These are phyloP conservation scores for Clohesyomyces aquaticus DNA, from an alignment of 495 filamentous ascomycete genomes.

Conservation along the genomic window DNA sequence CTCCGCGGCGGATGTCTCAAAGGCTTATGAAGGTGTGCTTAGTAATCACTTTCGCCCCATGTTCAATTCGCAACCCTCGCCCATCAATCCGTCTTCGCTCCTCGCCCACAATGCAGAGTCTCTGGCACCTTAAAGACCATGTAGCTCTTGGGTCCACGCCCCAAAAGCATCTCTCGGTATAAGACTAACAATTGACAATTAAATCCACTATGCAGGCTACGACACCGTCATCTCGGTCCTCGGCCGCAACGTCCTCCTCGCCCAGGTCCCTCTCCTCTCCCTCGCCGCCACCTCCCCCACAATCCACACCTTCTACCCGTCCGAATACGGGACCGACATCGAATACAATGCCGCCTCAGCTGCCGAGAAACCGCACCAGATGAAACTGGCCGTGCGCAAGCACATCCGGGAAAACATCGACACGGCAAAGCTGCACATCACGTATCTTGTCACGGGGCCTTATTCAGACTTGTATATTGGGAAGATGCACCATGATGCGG, in stretches of 20 bases:
- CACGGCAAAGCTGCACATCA: slow-evolving; percentile 59
- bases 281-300: slow-evolving; percentile 58
- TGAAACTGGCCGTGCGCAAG: slow-evolving; percentile 67
- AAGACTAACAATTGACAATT: neutral
- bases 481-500: slow-evolving; percentile 43
- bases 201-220: slow-evolving; percentile 47
- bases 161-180: too few species aligned
- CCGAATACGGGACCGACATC: slow-evolving; percentile 76
- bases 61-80: too few species aligned
- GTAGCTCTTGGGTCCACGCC: too few species aligned
- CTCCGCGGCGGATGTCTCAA: slow-evolving; percentile 55
- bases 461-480: slow-evolving; percentile 69
- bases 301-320: slow-evolving; percentile 71
- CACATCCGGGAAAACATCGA: slow-evolving; percentile 56
- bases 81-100: too few species aligned
- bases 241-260: slow-evolving; percentile 60
- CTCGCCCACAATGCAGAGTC: too few species aligned
- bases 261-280: slow-evolving; percentile 62
- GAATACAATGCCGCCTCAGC: slow-evolving; percentile 64
- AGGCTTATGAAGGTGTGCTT: slow-evolving; percentile 56
- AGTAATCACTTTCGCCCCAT: neutral
- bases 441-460: slow-evolving; percentile 72
- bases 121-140: too few species aligned
- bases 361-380: slow-evolving; percentile 68
- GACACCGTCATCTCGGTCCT: slow-evolving; percentile 70